These are phyloP conservation scores for Eruca vesicaria DNA, from an alignment of 441 rosid species.

Conservation along the genomic window DNA sequence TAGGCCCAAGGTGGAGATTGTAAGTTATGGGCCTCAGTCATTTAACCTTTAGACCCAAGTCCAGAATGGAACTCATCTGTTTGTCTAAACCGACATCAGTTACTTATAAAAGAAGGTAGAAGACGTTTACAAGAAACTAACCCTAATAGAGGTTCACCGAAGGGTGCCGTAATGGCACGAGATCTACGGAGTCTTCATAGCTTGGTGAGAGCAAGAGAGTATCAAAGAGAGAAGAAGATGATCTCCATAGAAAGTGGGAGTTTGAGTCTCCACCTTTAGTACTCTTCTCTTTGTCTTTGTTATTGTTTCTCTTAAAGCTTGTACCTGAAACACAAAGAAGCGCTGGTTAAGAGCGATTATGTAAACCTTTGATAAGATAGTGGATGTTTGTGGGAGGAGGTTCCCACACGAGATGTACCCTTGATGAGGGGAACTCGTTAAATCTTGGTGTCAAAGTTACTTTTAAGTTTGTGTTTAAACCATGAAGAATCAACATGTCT, in stretches of 20 bases:
- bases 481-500: neutral
- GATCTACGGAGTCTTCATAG: neutral
- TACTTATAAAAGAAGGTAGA: neutral
- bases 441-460: neutral
- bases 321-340: neutral
- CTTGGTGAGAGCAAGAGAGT: neutral
- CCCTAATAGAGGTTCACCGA: neutral
- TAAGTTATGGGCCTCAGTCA: too few relatives aligned
- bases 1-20: too few relatives aligned
- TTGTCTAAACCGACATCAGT: too few relatives aligned
- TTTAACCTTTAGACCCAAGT: too few relatives aligned
- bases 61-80: too few relatives aligned
- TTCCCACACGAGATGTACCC: neutral
- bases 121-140: neutral
- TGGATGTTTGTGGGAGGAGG: neutral
- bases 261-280: neutral
- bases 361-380: neutral
- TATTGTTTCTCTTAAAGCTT: neutral
- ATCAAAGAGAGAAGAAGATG: neutral
- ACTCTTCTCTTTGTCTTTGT: neutral
- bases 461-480: neutral
- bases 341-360: neutral
- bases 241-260: neutral
- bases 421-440: neutral
- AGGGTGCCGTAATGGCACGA: neutral